Evolutionary conservation across 1,139 yeast species (phyloP), one percentile per base, ranked within the genome.

Genomic region (Yamadazyma spencermartinsiae): DNA sequence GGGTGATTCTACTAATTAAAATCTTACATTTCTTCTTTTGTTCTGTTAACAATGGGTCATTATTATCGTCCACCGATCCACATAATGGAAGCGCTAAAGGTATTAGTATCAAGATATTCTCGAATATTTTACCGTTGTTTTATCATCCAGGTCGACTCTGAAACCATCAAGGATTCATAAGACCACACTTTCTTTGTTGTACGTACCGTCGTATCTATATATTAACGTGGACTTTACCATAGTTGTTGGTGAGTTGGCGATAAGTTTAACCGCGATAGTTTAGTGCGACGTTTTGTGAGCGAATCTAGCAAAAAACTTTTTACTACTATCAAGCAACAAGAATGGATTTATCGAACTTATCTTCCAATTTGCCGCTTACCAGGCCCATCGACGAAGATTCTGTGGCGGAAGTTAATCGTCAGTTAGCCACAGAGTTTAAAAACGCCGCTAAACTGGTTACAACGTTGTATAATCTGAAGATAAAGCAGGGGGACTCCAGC

Each of bases 1-100:
- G 83, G 30, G 85, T 85, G 58, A 92, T 78, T 54, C 94, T 75
- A 35, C 85, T 73, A 36, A 89, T 76, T 39, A 92, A 72, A 44
- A 85, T 68, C 65, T 92, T 90, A 52, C 89, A 79, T 60, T 88
- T 88, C 59, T 85, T 81, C 74, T 90, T 90, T 58, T 87, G 92
- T 44, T 87, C 94, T 31, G 72, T 59, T 38, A 90, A 68, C 11
- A 70, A 65, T 3, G 72, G 63, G 41, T 68, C 73, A 37, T 73
- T 74, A 47, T 82, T 85, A 50, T 89, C 95, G 55, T 90, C 98
- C 12, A 88, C 92, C 1, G 96, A 86, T n/a, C 95, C 95, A 46
- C 95, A 82, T 41, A 90, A 72, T 14, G 98, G 97, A 42, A 89
- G 80, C 3, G 92, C 92, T 81, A 36, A 4, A 15, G 18, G 1